A percentile compares a stretch with the other conserved stretches of the same genome.
Evolutionary conservation across 148 eudicot genomes (phyloP).

Genomic region (Oxyria digyna): DNA sequence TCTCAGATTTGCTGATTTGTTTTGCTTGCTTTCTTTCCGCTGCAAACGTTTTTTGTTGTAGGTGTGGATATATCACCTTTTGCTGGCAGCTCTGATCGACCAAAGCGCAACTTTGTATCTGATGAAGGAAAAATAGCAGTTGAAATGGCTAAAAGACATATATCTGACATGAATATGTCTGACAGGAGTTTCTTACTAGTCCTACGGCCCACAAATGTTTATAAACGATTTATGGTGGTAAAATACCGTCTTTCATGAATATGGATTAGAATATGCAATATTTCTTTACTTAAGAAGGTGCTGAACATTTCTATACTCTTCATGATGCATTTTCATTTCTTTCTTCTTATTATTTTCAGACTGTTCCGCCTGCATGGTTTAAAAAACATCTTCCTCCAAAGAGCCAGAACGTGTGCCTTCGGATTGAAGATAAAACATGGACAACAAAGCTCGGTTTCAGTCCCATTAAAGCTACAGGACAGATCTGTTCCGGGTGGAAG

Average conservation of each 20-base stretch:
- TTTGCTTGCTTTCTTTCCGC: background rate
- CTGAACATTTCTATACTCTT: background rate
- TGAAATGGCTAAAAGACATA: slow-evolving; percentile 12
- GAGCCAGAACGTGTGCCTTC: slow-evolving; percentile 15
- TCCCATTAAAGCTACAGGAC: slow-evolving; percentile 4
- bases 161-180: slow-evolving; percentile 9
- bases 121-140: slow-evolving; percentile 19
- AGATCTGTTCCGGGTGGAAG: slow-evolving; percentile 20
- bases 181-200: slow-evolving; percentile 17
- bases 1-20: background rate
- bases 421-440: slow-evolving; percentile 29
- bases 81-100: background rate
- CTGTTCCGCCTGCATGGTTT: slow-evolving; percentile 20
- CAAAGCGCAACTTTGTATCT: slow-evolving; percentile 13
- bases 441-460: slow-evolving; percentile 8
- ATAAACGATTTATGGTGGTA: slow-evolving; percentile 22
- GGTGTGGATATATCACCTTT: background rate
- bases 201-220: slow-evolving; percentile 25
- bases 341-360: slow-evolving; percentile 11
- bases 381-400: slow-evolving; percentile 9
- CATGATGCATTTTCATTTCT: background rate
- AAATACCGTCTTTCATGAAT: background rate
- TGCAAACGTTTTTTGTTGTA: background rate
- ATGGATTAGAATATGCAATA: background rate
- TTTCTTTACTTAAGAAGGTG: background rate